phyloP scores from a whole-genome alignment of 2,329 filamentous ascomycete genomes.

The Basipetospora chlamydospora region DNA sequence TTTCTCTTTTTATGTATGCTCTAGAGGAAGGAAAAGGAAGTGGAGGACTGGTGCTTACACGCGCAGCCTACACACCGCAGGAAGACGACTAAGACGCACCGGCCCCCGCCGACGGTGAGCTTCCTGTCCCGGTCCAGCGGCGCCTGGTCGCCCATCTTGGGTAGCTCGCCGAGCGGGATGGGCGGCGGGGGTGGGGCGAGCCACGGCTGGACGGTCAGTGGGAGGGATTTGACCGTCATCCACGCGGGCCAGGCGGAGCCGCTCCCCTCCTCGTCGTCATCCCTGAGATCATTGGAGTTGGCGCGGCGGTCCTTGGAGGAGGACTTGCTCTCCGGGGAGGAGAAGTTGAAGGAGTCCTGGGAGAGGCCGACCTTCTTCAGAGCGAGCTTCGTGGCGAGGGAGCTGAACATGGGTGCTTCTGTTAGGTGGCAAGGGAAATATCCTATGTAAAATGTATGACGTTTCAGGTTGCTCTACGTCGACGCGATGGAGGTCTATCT shows the following conservation, averaged over 20 bases:
- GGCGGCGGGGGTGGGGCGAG: slow-evolving; percentile 34
- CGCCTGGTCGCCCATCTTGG: slow-evolving; percentile 31
- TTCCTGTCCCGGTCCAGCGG: slow-evolving; percentile 31
- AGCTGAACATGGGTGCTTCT: slow-evolving; percentile 44
- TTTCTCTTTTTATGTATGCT: too few species aligned
- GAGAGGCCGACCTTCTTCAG: slow-evolving; percentile 41
- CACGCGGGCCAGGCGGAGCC: slow-evolving; percentile 25
- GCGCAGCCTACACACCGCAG: slow-evolving; percentile 41
- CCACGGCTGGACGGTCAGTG: slow-evolving; percentile 39
- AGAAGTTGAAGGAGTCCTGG: slow-evolving; percentile 31
- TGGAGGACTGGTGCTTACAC: slow-evolving; percentile 24
- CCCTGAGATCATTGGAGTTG: slow-evolving; percentile 8
- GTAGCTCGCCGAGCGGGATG: slow-evolving; percentile 28
- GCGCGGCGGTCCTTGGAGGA: slow-evolving; percentile 5
- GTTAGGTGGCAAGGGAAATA: too few species aligned
- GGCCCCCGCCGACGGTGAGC: slow-evolving; percentile 27
- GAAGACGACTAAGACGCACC: slow-evolving; percentile 33
- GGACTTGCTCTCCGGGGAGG: slow-evolving; percentile 11
- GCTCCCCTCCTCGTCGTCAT: slow-evolving; percentile 12
- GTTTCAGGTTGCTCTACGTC: too few species aligned
- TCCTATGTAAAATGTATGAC: too few species aligned
- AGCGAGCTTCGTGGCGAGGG: slow-evolving; percentile 41
- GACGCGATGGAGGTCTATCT: too few species aligned
- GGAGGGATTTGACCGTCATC: slow-evolving; percentile 34
- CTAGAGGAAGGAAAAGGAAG: slow-evolving; percentile 1